Evolutionary conservation across 2,329 filamentous ascomycete species (phyloP).

Genomic region (Apiospora kogelbergensis): DNA sequence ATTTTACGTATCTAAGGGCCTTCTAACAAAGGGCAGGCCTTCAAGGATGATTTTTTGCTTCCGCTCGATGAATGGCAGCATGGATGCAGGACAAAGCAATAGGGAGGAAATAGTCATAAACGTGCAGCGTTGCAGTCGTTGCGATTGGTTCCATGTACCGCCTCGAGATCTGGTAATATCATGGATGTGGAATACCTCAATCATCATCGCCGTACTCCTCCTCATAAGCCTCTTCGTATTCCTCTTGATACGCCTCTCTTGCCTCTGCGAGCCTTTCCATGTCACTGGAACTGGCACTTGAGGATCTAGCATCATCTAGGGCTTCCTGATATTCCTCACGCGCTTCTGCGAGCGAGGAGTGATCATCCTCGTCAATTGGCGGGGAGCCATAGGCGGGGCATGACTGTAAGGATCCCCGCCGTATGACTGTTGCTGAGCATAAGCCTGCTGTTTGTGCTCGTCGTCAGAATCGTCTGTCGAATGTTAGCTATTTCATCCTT

Average conservation of each 20-base stretch:
- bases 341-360: slow-evolving; percentile 33
- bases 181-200: not conserved
- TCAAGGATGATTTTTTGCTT: not conserved
- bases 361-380: slow-evolving; percentile 14
- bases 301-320: slow-evolving; percentile 36
- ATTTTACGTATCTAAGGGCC: no score
- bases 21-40: not conserved
- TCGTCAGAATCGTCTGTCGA: slow-evolving; percentile 30
- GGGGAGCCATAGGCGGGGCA: not conserved
- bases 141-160: not conserved
- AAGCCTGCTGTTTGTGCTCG: slow-evolving; percentile 16
- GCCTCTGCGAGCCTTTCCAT: slow-evolving; percentile 46
- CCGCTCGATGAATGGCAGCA: not conserved
- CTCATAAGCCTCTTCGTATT: slow-evolving; percentile 42
- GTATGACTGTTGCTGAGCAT: slow-evolving; percentile 1
- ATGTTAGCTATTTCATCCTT: not conserved
- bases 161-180: not conserved
- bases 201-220: slow-evolving; percentile 15
- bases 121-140: not conserved
- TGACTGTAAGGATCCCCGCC: slow-evolving; percentile 12
- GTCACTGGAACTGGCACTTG: slow-evolving; percentile 37
- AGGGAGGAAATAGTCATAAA: not conserved
- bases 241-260: slow-evolving; percentile 50
- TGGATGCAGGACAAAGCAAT: not conserved
- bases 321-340: slow-evolving; percentile 45